A percentile compares a stretch with the other conserved stretches of the same genome.
phyloP scores from a whole-genome alignment of 345 rosid genomes.

The Corchorus capsularis region DNA sequence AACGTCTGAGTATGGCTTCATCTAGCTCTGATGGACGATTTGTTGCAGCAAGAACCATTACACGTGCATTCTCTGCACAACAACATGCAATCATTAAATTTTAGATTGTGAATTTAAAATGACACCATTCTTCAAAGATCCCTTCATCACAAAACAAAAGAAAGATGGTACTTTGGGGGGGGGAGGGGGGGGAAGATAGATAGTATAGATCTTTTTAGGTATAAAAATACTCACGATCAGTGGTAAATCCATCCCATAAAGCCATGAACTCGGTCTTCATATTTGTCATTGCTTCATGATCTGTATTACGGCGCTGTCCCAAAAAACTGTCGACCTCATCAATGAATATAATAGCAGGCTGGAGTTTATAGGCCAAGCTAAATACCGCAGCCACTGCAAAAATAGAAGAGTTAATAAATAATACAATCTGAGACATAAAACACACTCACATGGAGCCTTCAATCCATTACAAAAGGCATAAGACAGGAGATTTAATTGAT shows the following conservation, averaged over 20 bases:
- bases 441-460: not conserved
- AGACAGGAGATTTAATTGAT: not conserved
- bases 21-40: constrained; percentile 98
- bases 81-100: constrained; percentile 20
- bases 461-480: not conserved
- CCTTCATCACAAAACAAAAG: not conserved
- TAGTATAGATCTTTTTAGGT: not conserved
- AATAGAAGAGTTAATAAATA: constrained; percentile 17
- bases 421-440: not conserved
- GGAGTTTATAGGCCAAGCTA: constrained; percentile 91
- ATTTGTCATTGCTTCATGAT: constrained; percentile 87
- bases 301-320: constrained; percentile 88
- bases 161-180: not conserved
- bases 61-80: constrained; percentile 77
- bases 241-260: constrained; percentile 97
- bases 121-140: not conserved
- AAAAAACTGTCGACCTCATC: constrained; percentile 97
- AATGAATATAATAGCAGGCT: constrained; percentile 96
- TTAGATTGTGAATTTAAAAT: not conserved
- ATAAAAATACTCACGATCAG: constrained; percentile 76
- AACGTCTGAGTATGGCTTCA: constrained; percentile 92
- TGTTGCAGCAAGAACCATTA: constrained; percentile 98
- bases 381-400: constrained; percentile 92
- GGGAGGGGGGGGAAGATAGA: not conserved
- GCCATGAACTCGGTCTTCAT: constrained; percentile 99